Evolutionary conservation across 345 rosid species (phyloP).

Genomic region (Passiflora organensis): DNA sequence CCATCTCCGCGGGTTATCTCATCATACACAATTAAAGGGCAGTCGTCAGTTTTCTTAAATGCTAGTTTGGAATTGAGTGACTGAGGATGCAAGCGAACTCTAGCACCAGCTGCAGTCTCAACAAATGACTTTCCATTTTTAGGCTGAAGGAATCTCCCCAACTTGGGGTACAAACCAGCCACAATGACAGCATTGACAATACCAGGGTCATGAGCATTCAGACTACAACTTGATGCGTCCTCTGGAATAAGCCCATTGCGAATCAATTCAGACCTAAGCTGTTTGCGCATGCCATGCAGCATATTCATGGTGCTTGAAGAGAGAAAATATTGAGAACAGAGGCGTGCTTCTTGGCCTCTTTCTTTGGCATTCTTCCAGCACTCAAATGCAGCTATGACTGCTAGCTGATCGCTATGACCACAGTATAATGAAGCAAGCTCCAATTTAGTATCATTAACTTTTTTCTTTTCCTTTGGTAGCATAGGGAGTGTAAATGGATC

Average conservation of each 20-base stretch:
- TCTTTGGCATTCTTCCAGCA: slow-evolving; percentile 81
- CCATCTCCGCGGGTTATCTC: slow-evolving; percentile 87
- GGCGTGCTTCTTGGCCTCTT: slow-evolving; percentile 47
- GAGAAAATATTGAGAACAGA: slow-evolving; percentile 76
- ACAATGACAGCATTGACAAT: slow-evolving; percentile 75
- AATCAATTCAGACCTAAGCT: slow-evolving; percentile 64
- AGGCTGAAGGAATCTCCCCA: slow-evolving; percentile 59
- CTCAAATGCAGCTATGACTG: slow-evolving; percentile 85
- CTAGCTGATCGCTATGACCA: slow-evolving; percentile 86
- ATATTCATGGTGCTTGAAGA: slow-evolving; percentile 68
- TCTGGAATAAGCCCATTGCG: slow-evolving; percentile 60
- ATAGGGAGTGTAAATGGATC: slow-evolving; percentile 85
- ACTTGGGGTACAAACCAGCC: slow-evolving; percentile 85
- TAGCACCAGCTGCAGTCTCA: slow-evolving; percentile 72
- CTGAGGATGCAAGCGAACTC: slow-evolving; percentile 61
- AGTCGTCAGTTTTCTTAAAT: slow-evolving; percentile 30
- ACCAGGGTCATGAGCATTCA: slow-evolving; percentile 68
- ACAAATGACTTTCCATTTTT: slow-evolving; percentile 46
- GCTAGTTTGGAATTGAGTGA: slow-evolving; percentile 54
- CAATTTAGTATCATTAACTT: slow-evolving; percentile 58
- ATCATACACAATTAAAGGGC: slow-evolving; percentile 64
- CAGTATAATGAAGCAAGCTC: slow-evolving; percentile 84
- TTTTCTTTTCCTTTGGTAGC: slow-evolving; percentile 65
- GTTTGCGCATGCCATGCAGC: slow-evolving; percentile 78
- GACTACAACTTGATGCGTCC: slow-evolving; percentile 48